These are phyloP conservation scores for Ascochyta koolunga DNA, from an alignment of 2,329 filamentous ascomycete genomes.

Conservation along the genomic window DNA sequence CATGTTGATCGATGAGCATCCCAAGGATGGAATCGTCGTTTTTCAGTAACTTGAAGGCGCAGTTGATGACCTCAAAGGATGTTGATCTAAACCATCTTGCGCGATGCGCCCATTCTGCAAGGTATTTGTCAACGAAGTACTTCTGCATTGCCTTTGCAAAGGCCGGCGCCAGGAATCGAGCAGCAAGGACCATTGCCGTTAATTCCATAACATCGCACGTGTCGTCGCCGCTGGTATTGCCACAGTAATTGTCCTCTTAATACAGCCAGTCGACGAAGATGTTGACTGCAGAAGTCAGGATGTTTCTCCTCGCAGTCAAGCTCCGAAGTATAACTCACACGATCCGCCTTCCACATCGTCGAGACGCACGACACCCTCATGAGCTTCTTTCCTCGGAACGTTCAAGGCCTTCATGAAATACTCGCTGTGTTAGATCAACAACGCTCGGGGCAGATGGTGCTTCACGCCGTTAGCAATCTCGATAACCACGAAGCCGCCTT, in stretches of 20 bases:
- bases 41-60: not conserved
- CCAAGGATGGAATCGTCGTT: not conserved
- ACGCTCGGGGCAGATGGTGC: not conserved
- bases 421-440: not conserved
- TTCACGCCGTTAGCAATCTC: not conserved
- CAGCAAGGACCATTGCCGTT: not conserved
- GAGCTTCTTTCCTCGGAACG: not conserved
- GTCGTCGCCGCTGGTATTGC: not conserved
- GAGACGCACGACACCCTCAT: not conserved
- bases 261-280: not conserved
- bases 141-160: not conserved
- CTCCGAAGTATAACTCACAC: not conserved
- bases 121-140: not conserved
- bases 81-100: not conserved
- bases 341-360: not conserved
- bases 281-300: not conserved
- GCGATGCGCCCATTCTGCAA: not conserved
- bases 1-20: not conserved
- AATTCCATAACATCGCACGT: not conserved
- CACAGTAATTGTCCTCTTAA: not conserved
- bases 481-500: not conserved
- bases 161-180: not conserved
- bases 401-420: slow-evolving; percentile 6
- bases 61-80: not conserved
- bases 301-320: not conserved